Percentiles rank a stretch among this genome's conserved stretches.
Evolutionary conservation across 305 asterid genomes (phyloP).

Genomic region (Solanum hybrid): DNA sequence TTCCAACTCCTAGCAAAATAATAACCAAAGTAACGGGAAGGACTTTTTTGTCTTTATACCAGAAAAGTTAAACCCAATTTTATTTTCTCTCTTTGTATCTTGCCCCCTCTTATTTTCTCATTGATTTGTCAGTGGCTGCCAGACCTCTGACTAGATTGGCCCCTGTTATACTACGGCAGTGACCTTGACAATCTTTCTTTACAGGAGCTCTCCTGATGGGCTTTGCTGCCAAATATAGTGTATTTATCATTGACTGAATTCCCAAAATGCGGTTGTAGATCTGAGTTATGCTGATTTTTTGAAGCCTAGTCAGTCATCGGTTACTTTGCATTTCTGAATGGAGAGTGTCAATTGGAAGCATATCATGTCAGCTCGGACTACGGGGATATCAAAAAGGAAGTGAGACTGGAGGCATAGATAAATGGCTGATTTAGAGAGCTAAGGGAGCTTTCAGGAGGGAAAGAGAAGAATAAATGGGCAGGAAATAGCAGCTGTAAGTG

Average conservation of each 20-base stretch:
- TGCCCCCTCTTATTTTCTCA: not conserved
- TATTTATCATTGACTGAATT: not conserved
- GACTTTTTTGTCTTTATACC: not conserved
- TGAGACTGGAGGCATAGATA: not conserved
- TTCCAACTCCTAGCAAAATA: not conserved
- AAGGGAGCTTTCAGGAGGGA: not conserved
- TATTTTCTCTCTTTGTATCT: not conserved
- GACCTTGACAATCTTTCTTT: not conserved
- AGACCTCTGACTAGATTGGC: not conserved
- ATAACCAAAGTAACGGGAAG: not conserved
- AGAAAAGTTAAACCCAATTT: not conserved
- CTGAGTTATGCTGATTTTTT: not conserved
- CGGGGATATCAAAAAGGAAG: not conserved
- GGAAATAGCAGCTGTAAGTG: not conserved
- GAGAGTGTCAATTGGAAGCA: not conserved
- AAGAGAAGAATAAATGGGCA: not conserved
- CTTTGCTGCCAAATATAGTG: not conserved
- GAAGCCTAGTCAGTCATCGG: not conserved
- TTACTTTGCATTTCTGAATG: not conserved
- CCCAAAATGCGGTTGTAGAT: not conserved
- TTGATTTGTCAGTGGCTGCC: not conserved
- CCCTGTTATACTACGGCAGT: not conserved
- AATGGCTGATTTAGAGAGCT: not conserved
- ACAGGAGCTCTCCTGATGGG: not conserved
- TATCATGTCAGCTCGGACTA: not conserved